Conservation (phyloP, 139 green algal genomes). For the Monoraphidium neglectum region DNA sequence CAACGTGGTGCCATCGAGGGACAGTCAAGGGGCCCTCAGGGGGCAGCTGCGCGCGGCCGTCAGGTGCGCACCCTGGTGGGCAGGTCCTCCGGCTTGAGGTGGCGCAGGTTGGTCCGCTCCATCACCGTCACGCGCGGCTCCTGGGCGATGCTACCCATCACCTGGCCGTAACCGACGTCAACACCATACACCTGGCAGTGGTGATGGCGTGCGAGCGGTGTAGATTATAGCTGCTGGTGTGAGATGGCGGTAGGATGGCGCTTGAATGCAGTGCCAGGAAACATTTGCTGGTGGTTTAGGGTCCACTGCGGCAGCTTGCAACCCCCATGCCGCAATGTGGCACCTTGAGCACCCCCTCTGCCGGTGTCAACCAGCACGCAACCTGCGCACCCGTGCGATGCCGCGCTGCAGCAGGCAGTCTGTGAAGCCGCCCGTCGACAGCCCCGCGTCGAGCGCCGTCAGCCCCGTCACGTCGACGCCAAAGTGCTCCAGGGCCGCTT, state of each 20-base stretch:
- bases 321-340: too few relatives aligned
- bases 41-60: too few relatives aligned
- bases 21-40: too few relatives aligned
- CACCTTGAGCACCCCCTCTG: too few relatives aligned
- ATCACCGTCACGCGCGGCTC: slow-evolving; percentile 85
- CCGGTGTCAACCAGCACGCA: too few relatives aligned
- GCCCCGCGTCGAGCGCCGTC: slow-evolving; percentile 83
- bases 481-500: slow-evolving; percentile 88
- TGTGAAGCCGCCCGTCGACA: slow-evolving; percentile 97
- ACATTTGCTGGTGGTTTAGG: neutral
- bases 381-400: slow-evolving; percentile 57
- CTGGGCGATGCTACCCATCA: slow-evolving; percentile 82
- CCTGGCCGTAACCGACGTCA: slow-evolving; percentile 95
- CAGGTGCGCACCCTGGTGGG: slow-evolving; percentile 39
- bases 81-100: slow-evolving; percentile 70
- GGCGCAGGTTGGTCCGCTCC: slow-evolving; percentile 93
- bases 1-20: too few relatives aligned
- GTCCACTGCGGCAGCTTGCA: too few relatives aligned
- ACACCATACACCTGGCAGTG: slow-evolving; percentile 86
- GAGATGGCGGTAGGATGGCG: neutral
- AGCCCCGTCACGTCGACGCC: slow-evolving; percentile 73
- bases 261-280: slow-evolving; percentile 1
- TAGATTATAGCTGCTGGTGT: neutral
- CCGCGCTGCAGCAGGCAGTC: slow-evolving; percentile 96
- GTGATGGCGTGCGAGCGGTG: neutral